Conservation (phyloP, 345 rosid species). For the Cardamine resedifolia region DNA sequence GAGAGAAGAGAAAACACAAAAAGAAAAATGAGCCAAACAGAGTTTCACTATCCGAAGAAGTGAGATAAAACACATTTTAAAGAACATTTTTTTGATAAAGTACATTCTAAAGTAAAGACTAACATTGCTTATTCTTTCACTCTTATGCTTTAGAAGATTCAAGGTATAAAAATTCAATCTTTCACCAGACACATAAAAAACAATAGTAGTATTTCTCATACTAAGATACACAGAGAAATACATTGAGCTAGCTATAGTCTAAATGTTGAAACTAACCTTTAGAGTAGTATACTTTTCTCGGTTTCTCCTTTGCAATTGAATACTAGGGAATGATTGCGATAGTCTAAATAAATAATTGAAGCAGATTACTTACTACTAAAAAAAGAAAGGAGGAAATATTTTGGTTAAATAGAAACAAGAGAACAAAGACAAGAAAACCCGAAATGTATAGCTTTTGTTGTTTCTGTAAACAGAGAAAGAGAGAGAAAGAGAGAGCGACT, state of each 20-base stretch:
- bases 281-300: constrained; percentile 6
- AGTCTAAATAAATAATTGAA: neutral
- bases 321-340: neutral
- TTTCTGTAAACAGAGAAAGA: neutral
- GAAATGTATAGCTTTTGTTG: constrained; percentile 15
- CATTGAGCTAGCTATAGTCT: neutral
- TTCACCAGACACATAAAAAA: neutral
- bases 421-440: constrained; percentile 28
- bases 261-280: constrained; percentile 28
- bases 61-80: neutral
- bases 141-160: neutral
- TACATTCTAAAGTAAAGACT: too few species aligned
- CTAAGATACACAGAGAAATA: neutral
- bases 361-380: neutral
- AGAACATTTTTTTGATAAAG: too few species aligned
- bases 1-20: too few species aligned
- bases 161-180: constrained; percentile 1
- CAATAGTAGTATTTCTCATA: neutral
- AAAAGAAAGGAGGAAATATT: neutral
- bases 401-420: constrained; percentile 27
- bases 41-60: constrained; percentile 7
- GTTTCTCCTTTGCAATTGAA: constrained; percentile 17
- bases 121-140: constrained; percentile 1
- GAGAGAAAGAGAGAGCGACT: constrained; percentile 19
- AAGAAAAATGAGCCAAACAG: neutral